Evolutionary conservation across 2,329 filamentous ascomycete genomes (phyloP).

Genomic region (Raffaelea arxii): DNA sequence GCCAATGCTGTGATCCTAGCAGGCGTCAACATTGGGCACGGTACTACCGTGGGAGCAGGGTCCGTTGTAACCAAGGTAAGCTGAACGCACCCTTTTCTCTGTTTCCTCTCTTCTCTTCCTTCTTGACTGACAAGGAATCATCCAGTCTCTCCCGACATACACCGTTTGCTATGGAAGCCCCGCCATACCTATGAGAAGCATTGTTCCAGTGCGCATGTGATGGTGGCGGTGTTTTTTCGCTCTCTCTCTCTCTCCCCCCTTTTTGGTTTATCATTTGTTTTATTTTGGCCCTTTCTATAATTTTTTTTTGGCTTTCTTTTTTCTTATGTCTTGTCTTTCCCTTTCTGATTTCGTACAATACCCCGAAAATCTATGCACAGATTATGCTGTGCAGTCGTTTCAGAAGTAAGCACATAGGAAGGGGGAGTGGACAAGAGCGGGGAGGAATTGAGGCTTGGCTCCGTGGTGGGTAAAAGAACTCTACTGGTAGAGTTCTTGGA

Average conservation of each 20-base stretch:
- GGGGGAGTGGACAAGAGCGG: too few species aligned
- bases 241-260: background rate
- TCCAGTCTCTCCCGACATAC: slow-evolving; percentile 13
- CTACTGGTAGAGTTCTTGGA: too few species aligned
- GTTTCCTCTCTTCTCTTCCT: too few species aligned
- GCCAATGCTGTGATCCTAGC: slow-evolving; percentile 69
- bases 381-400: too few species aligned
- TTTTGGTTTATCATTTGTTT: background rate
- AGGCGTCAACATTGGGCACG: slow-evolving; percentile 70
- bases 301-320: slow-evolving; percentile 1
- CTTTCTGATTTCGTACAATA: too few species aligned
- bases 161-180: slow-evolving; percentile 16
- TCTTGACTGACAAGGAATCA: too few species aligned
- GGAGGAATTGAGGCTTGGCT: too few species aligned
- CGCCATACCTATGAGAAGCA: slow-evolving; percentile 12
- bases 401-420: too few species aligned
- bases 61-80: slow-evolving; percentile 70
- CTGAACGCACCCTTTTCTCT: too few species aligned
- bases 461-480: too few species aligned
- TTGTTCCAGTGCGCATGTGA: slow-evolving; percentile 3
- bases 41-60: slow-evolving; percentile 70
- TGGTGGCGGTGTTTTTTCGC: background rate
- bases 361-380: too few species aligned
- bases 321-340: too few species aligned
- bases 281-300: slow-evolving; percentile 3